These are phyloP conservation scores for Fusarium lyarnte DNA, from an alignment of 2,329 filamentous ascomycete genomes.

Conservation along the genomic window DNA sequence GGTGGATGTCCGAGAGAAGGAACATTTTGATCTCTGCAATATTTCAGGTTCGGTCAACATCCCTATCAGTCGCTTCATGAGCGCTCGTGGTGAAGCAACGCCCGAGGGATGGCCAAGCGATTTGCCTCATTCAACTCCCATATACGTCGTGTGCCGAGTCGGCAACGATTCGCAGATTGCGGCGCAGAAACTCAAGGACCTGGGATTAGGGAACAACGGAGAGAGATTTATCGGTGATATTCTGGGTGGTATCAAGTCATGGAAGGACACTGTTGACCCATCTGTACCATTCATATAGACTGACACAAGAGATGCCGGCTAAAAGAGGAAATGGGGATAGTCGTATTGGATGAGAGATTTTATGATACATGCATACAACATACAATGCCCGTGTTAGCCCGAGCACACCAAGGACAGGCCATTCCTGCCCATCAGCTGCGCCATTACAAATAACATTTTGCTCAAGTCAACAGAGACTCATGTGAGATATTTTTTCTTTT, in stretches of 20 bases:
- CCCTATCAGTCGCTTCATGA: conserved; percentile 66
- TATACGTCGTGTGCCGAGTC: conserved; percentile 78
- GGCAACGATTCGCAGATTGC: conserved; percentile 84
- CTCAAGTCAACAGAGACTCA: conserved; percentile 8
- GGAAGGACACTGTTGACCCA: conserved; percentile 74
- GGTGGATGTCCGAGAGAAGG: conserved; percentile 84
- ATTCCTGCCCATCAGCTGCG: conserved; percentile 33
- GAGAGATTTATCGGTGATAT: conserved; percentile 75
- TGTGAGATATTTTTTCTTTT: background rate
- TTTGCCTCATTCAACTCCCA: conserved; percentile 57
- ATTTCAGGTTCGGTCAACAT: conserved; percentile 81
- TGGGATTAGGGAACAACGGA: conserved; percentile 62
- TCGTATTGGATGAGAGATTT: conserved; percentile 40
- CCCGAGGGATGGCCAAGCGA: conserved; percentile 53
- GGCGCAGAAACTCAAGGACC: conserved; percentile 70
- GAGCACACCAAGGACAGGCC: conserved; percentile 23
- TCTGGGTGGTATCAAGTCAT: conserved; percentile 75
- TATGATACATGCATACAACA: conserved; percentile 44
- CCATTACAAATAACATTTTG: conserved; percentile 36
- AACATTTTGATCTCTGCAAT: conserved; percentile 83
- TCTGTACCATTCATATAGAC: conserved; percentile 62
- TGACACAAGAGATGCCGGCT: background rate
- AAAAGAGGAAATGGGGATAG: conserved; percentile 28
- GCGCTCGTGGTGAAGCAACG: conserved; percentile 50
- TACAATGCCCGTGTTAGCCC: conserved; percentile 40